Evolutionary conservation across 164 flowering plant species (phyloP).

Genomic region (Nymphaea thermarum): DNA sequence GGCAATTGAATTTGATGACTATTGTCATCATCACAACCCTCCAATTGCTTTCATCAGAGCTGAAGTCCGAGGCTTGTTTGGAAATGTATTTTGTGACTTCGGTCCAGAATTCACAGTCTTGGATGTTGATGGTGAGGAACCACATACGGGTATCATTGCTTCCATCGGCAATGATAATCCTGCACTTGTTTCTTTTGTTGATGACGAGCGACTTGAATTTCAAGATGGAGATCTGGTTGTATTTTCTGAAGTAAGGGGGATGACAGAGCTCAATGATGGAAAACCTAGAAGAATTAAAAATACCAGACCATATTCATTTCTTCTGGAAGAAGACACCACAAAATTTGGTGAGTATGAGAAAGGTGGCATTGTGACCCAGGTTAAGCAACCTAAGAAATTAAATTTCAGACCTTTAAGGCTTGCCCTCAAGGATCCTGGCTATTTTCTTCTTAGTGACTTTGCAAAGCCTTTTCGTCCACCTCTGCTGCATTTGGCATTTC

Average conservation of each 20-base stretch:
- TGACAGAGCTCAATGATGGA: constrained; percentile 79
- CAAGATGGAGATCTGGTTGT: constrained; percentile 88
- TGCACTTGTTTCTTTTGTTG: constrained; percentile 70
- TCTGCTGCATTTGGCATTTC: constrained; percentile 71
- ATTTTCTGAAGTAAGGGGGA: constrained; percentile 80
- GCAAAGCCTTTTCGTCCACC: constrained; percentile 82
- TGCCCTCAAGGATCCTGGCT: constrained; percentile 73
- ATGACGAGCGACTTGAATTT: constrained; percentile 82
- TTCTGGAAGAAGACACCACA: constrained; percentile 75
- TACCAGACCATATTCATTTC: constrained; percentile 67
- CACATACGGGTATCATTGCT: constrained; percentile 78
- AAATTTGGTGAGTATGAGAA: constrained; percentile 44
- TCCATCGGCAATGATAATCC: constrained; percentile 80
- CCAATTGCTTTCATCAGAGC: constrained; percentile 75
- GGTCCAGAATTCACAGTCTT: constrained; percentile 69
- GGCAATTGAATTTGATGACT: constrained; percentile 67
- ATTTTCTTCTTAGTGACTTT: constrained; percentile 74
- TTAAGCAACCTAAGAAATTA: constrained; percentile 73
- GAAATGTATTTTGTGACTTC: constrained; percentile 72
- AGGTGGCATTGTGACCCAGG: constrained; percentile 92
- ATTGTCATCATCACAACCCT: constrained; percentile 67
- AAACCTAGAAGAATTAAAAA: constrained; percentile 60
- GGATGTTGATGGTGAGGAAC: constrained; percentile 87
- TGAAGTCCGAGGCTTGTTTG: constrained; percentile 84
- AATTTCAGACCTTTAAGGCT: constrained; percentile 57